phyloP scores from a whole-genome alignment of 345 rosid species.

The Excoecaria agallocha region DNA sequence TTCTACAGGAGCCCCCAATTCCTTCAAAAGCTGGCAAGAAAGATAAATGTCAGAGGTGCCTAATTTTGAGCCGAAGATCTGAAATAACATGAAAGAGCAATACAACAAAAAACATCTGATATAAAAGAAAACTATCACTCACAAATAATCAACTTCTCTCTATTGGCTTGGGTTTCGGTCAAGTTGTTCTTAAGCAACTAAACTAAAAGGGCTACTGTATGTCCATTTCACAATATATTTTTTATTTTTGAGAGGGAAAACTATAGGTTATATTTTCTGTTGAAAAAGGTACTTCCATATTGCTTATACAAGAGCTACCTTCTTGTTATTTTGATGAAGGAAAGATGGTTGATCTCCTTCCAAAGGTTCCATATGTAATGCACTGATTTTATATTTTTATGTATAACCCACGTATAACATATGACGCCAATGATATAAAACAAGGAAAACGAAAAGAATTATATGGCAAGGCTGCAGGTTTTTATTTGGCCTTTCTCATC shows the following conservation, averaged over 20 bases:
- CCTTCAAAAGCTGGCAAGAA: conserved; percentile 71
- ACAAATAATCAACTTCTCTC: too few species aligned
- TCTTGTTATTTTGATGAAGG: too few species aligned
- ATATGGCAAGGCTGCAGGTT: background rate
- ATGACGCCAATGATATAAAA: background rate
- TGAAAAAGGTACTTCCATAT: background rate
- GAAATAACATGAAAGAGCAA: background rate
- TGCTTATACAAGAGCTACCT: too few species aligned
- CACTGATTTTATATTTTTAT: background rate
- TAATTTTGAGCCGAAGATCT: conserved; percentile 11
- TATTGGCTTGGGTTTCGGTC: background rate
- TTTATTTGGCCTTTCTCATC: background rate
- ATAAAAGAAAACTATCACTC: too few species aligned
- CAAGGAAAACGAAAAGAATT: background rate
- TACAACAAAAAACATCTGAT: too few species aligned
- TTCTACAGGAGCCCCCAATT: conserved; percentile 83
- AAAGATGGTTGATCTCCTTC: background rate
- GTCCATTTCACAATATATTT: background rate
- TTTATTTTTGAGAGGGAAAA: background rate
- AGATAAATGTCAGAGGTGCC: conserved; percentile 16
- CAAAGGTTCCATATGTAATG: background rate
- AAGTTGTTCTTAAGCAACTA: background rate
- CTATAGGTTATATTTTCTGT: background rate
- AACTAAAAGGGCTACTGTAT: background rate
- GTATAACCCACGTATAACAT: background rate